Evolutionary conservation across 1,284 basidiomycete species (phyloP).

Genomic region (Kalmanozyma brasiliensis): DNA sequence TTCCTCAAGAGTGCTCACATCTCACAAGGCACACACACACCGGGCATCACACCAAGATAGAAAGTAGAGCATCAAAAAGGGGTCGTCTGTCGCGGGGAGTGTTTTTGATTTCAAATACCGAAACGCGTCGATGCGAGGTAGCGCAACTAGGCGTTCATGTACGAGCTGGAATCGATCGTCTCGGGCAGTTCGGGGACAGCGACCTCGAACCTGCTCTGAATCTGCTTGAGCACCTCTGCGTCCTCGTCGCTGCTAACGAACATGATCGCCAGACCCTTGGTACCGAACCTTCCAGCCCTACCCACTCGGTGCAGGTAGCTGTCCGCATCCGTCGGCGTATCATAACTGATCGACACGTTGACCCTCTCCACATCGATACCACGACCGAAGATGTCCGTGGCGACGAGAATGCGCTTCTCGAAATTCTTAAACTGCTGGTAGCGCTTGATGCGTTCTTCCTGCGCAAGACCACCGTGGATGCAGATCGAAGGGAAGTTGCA

Average conservation of each 20-base stretch:
- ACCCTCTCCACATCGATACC: slow-evolving; percentile 68
- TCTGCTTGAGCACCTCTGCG: slow-evolving; percentile 89
- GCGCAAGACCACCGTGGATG: slow-evolving; percentile 92
- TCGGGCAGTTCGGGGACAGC: slow-evolving; percentile 92
- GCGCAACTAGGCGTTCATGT: slow-evolving; percentile 65
- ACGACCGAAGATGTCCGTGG: slow-evolving; percentile 67
- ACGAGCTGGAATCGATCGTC: slow-evolving; percentile 79
- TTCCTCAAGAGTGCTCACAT: no score
- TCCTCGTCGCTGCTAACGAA: slow-evolving; percentile 93
- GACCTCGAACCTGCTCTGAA: slow-evolving; percentile 91
- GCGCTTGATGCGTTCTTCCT: slow-evolving; percentile 96
- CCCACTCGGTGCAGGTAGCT: slow-evolving; percentile 98
- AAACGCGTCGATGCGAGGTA: no score
- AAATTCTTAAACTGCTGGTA: slow-evolving; percentile 99
- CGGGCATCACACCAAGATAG: no score
- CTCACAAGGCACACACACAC: no score
- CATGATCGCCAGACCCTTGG: slow-evolving; percentile 98
- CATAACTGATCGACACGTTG: slow-evolving; percentile 70
- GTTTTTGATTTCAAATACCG: no score
- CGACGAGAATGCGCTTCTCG: slow-evolving; percentile 83
- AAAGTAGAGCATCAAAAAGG: no score
- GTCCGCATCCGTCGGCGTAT: slow-evolving; percentile 95
- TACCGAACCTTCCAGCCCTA: slow-evolving; percentile 98
- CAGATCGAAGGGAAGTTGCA: slow-evolving; percentile 99
- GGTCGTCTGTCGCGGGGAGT: no score